phyloP scores from a whole-genome alignment of 2,329 filamentous ascomycete genomes.

The Orbilia javanica region DNA sequence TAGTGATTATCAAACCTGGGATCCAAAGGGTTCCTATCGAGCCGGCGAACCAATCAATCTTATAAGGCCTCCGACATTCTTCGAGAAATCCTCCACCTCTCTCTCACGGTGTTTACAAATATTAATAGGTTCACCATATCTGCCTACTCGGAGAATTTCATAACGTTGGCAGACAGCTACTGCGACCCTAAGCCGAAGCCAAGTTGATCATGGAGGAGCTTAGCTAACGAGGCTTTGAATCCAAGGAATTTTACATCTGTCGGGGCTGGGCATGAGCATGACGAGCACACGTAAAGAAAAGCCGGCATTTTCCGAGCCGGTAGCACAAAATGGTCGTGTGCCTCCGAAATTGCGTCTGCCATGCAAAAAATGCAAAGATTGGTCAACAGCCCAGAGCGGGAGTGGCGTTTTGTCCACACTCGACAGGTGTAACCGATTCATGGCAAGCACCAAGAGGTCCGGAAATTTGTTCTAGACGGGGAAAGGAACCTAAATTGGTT shows the following conservation, averaged over 20 bases:
- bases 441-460: conserved; percentile 52
- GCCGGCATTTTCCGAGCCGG: conserved; percentile 36
- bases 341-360: conserved; percentile 39
- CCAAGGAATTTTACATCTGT: background rate
- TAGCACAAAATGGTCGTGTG: conserved; percentile 25
- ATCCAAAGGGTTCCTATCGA: background rate
- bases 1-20: background rate
- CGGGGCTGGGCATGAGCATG: conserved; percentile 9
- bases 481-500: background rate
- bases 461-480: conserved; percentile 47
- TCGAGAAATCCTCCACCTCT: background rate
- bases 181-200: background rate
- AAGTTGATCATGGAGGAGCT: background rate
- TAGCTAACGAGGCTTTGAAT: conserved; percentile 10
- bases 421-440: conserved; percentile 49
- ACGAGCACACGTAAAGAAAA: background rate
- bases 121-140: conserved; percentile 20
- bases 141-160: conserved; percentile 26
- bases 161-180: conserved; percentile 4
- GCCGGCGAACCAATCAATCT: background rate
- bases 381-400: conserved; percentile 11
- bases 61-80: conserved; percentile 12
- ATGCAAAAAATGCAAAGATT: conserved; percentile 7
- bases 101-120: conserved; percentile 22
- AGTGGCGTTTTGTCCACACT: conserved; percentile 46